These are phyloP conservation scores for Oryza glumipatula DNA, from an alignment of 176 grass and related monocot genomes.

Conservation along the genomic window DNA sequence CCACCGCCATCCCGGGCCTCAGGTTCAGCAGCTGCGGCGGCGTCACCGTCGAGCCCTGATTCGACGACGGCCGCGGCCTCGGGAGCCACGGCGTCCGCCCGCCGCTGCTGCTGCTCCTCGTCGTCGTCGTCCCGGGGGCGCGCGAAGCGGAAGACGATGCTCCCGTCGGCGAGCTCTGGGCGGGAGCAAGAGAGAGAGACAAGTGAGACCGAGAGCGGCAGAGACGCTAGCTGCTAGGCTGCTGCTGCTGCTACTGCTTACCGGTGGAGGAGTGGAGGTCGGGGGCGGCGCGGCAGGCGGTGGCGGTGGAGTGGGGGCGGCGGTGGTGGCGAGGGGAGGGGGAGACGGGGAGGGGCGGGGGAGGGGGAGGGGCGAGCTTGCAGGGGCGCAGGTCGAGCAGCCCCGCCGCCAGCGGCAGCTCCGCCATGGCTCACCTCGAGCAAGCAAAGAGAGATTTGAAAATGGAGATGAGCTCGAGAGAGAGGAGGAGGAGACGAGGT, in stretches of 20 bases:
- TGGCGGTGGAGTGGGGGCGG: constrained; percentile 33
- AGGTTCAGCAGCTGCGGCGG: not conserved
- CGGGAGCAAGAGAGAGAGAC: not conserved
- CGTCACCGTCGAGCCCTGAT: constrained; percentile 9
- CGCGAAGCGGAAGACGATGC: constrained; percentile 72
- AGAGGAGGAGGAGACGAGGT: not conserved
- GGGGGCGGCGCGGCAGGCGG: constrained; percentile 33
- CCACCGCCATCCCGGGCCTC: not conserved
- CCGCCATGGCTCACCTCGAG: constrained; percentile 52
- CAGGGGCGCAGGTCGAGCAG: constrained; percentile 51
- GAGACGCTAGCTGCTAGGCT: too few species aligned
- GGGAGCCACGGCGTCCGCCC: not conserved
- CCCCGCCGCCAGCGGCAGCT: constrained; percentile 60
- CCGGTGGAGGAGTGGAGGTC: constrained; percentile 59
- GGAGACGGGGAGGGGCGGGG: constrained; percentile 20
- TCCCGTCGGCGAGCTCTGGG: constrained; percentile 77
- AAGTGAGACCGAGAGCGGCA: too few species aligned
- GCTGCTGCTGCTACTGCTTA: constrained; percentile 9
- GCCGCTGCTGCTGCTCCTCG: not conserved
- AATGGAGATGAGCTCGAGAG: not conserved
- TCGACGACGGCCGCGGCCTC: not conserved
- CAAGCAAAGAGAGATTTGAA: constrained; percentile 35
- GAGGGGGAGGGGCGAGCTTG: constrained; percentile 51
- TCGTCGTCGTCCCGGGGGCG: constrained; percentile 20
- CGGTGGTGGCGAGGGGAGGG: not conserved